Evolutionary conservation across 1,284 basidiomycete species (phyloP), one percentile per base, ranked within the genome.

Genomic region (Boletus mariae): DNA sequence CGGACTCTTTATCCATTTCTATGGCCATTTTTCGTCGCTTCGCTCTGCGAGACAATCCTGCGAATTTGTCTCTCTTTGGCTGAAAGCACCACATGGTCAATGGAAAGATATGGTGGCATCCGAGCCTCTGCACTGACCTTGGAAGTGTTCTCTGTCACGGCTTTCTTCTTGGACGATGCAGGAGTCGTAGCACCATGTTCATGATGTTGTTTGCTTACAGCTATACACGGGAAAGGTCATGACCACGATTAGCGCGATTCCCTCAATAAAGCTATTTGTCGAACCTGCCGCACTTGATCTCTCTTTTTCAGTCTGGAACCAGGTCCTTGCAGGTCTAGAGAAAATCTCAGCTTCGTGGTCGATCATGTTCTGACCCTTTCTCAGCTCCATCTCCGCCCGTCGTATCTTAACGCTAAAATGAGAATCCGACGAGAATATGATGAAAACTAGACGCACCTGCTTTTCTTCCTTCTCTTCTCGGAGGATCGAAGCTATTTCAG

Each of bases 381-480:
- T 87, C 20, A 99, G 66, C 71, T 99, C 92, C 94, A 98, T 98
- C 71, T 99, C 97, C 3, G 93, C 95, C 69, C 83, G 84, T 38
- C 90, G 84, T 49, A 95, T 72, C 88, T 93, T 38, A 43, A 47
- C 7, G 26, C 40, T 25, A 4, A 41, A 45, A 32, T 67, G 40
- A 62, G 57, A 54, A 54, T 45, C 52, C 28, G 51, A 51, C 45
- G 23, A 32, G 17, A 47, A 56, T 31, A 58, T n/a, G 23, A 42
- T 46, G 52, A 57, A 35, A 38, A 34, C 31, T 40, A 47, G 32
- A 69, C 76, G 50, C 56, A 91, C 89, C 65, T 90, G 82, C 71
- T 94, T 97, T 72, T 99, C 96, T 73, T 98, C 94, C 71, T 90
- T 92, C 74, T 99, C 97, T 70, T 99, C 97, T 61, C 82, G 78